Conservation (phyloP, 805 yeast genomes). For the Kazachstania psychrophila region DNA sequence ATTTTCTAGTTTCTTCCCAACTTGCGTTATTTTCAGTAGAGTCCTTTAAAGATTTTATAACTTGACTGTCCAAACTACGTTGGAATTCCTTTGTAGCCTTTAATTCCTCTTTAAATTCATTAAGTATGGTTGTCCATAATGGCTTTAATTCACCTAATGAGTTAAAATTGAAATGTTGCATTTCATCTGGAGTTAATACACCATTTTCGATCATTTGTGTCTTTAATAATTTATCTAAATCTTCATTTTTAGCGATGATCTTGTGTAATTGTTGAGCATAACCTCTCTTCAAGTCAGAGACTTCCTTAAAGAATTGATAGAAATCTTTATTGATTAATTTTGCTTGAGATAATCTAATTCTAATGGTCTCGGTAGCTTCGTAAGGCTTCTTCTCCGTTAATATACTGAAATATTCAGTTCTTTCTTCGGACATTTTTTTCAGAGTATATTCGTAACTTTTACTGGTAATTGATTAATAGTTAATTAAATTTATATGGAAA, state of each 20-base stretch:
- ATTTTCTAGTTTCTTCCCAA: slow-evolving; percentile 45
- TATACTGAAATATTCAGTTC: slow-evolving; percentile 35
- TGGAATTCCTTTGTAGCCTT: slow-evolving; percentile 42
- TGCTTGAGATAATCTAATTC: slow-evolving; percentile 48
- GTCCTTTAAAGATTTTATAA: slow-evolving; percentile 44
- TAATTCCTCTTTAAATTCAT: slow-evolving; percentile 38
- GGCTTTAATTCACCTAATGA: slow-evolving; percentile 38
- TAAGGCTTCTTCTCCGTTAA: slow-evolving; percentile 37
- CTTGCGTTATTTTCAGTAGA: slow-evolving; percentile 45
- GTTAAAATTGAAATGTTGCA: slow-evolving; percentile 41
- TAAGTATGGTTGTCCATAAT: slow-evolving; percentile 37
- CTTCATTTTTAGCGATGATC: slow-evolving; percentile 26
- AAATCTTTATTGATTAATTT: slow-evolving; percentile 49
- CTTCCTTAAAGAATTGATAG: slow-evolving; percentile 50
- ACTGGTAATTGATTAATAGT: no score
- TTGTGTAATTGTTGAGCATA: slow-evolving; percentile 42
- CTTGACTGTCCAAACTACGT: slow-evolving; percentile 42
- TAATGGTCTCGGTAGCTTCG: slow-evolving; percentile 50
- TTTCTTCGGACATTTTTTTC: slow-evolving; percentile 20
- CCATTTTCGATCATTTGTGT: slow-evolving; percentile 31
- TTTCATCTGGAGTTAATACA: slow-evolving; percentile 36
- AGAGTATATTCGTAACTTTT: no score
- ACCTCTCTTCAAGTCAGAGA: slow-evolving; percentile 38
- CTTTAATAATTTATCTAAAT: slow-evolving; percentile 30
- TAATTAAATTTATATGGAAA: no score